phyloP scores from a whole-genome alignment of 192 early-diverging fungal genomes.

The Lunasporangiospora selenospora region DNA sequence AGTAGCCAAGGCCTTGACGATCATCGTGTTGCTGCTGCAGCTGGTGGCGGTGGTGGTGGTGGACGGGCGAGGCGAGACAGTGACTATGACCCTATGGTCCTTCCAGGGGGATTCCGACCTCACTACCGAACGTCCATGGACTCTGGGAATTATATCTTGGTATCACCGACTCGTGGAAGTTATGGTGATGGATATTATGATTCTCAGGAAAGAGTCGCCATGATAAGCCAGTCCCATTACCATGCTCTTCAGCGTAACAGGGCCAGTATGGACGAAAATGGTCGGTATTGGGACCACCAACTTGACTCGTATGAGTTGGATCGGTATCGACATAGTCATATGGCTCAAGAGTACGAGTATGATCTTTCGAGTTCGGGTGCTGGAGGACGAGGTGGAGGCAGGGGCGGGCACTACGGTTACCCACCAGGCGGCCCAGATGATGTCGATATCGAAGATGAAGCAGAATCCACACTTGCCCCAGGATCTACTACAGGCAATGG shows the following conservation, averaged over 20 bases:
- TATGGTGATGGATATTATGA: conserved; percentile 15
- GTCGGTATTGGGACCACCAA: conserved; percentile 27
- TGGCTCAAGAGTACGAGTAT: conserved; percentile 15
- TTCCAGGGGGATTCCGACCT: conserved; percentile 14
- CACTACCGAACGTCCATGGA: conserved; percentile 22
- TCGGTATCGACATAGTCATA: conserved; percentile 10
- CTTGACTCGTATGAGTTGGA: conserved; percentile 11
- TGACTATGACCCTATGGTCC: background rate
- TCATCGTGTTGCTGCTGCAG: conserved; percentile 6
- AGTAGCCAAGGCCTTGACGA: conserved; percentile 1
- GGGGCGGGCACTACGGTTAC: conserved; percentile 16
- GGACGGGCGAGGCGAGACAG: too few species aligned
- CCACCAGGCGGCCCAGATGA: conserved; percentile 26
- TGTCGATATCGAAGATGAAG: conserved; percentile 14
- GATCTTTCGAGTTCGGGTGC: too few species aligned
- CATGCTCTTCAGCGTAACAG: conserved; percentile 2
- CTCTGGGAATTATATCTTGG: conserved; percentile 14
- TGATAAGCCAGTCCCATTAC: conserved; percentile 20
- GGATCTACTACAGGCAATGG: conserved; percentile 18
- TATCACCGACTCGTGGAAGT: conserved; percentile 18
- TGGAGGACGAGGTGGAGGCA: background rate
- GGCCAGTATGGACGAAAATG: conserved; percentile 13
- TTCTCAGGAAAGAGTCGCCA: conserved; percentile 16
- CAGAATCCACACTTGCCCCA: conserved; percentile 36
- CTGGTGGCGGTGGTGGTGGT: too few species aligned